A percentile compares a stretch with the other conserved stretches of the same genome.
phyloP scores from a whole-genome alignment of 768 basidiomycete species.

The Hypholoma sublateritium region DNA sequence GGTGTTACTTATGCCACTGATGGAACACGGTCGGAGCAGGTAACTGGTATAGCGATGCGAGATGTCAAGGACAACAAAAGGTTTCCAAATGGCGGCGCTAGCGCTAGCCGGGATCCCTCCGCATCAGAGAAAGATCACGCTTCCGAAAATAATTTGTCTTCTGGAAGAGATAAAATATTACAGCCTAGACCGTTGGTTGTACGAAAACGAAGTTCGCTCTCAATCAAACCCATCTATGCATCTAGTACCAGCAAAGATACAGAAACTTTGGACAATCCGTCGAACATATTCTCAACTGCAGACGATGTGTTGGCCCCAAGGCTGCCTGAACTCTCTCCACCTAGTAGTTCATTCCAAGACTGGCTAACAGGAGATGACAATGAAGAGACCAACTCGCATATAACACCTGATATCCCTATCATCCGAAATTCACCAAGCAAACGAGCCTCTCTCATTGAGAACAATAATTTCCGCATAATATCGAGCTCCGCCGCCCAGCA shows the following conservation, averaged over 20 bases:
- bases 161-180: background rate
- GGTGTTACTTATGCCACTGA: slow-evolving; percentile 27
- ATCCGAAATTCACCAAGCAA: slow-evolving; percentile 73
- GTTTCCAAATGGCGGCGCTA: background rate
- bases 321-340: slow-evolving; percentile 5
- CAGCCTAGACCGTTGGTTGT: slow-evolving; percentile 42
- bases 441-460: slow-evolving; percentile 66
- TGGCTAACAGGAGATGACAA: slow-evolving; percentile 76
- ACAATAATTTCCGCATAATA: slow-evolving; percentile 36
- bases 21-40: slow-evolving; percentile 55
- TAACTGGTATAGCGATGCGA: slow-evolving; percentile 53
- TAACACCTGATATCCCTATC: slow-evolving; percentile 40
- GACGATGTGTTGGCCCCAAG: slow-evolving; percentile 1
- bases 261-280: background rate
- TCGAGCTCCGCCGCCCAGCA: slow-evolving; percentile 38
- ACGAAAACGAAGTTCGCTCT: slow-evolving; percentile 45
- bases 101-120: background rate
- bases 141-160: background rate
- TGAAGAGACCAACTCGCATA: slow-evolving; percentile 16
- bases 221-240: slow-evolving; percentile 36
- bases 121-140: background rate
- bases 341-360: slow-evolving; percentile 41
- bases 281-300: slow-evolving; percentile 4
- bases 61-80: slow-evolving; percentile 28
- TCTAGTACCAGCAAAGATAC: background rate